phyloP scores from a whole-genome alignment of 257 asterid genomes.

The Solanum dulcamara region DNA sequence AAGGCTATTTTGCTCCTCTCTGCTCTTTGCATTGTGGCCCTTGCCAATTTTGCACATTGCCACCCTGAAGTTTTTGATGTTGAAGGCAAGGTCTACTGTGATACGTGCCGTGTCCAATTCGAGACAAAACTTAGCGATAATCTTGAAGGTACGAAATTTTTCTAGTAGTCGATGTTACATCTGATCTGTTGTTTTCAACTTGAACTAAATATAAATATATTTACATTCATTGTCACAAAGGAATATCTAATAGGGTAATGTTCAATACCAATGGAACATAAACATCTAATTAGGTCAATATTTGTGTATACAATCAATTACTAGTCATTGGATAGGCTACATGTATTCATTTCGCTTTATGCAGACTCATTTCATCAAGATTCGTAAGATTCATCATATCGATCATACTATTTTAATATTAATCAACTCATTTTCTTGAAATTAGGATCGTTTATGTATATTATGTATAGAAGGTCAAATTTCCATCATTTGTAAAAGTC shows the following conservation, averaged over 20 bases:
- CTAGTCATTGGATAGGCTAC: background rate
- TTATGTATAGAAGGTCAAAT: too few species aligned
- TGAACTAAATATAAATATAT: background rate
- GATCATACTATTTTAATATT: too few species aligned
- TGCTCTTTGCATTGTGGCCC: conserved; percentile 2
- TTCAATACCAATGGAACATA: too few species aligned
- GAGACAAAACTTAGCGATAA: background rate
- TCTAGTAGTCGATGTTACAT: background rate
- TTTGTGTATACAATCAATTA: background rate
- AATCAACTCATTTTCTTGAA: background rate
- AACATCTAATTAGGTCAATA: background rate
- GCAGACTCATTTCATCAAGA: background rate
- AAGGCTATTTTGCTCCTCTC: conserved; percentile 4
- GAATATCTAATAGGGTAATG: background rate
- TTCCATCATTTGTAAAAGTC: too few species aligned
- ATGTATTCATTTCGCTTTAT: background rate
- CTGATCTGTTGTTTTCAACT: background rate
- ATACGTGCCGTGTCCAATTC: conserved; percentile 1
- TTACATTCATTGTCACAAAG: background rate
- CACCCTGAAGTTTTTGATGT: background rate
- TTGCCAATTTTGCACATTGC: background rate
- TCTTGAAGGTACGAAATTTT: background rate
- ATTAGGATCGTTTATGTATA: too few species aligned
- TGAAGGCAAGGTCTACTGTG: conserved; percentile 6
- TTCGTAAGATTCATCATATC: too few species aligned